Percentiles rank a stretch among this genome's conserved stretches.
Evolutionary conservation across 495 filamentous ascomycete species (phyloP).

Genomic region (Clavariopsis aquatica): DNA sequence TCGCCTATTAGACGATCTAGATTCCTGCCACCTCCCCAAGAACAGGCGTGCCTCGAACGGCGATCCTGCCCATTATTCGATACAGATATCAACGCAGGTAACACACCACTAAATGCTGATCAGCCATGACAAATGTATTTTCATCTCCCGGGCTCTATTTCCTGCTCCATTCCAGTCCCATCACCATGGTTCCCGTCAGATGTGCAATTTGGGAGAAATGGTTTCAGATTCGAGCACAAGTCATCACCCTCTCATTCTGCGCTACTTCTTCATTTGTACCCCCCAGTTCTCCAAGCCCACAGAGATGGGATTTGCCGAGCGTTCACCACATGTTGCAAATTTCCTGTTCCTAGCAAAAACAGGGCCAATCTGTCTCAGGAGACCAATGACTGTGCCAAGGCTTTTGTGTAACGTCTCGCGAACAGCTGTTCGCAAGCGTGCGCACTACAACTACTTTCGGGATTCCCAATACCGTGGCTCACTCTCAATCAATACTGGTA

Average conservation of each 20-base stretch:
- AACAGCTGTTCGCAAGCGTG: neutral
- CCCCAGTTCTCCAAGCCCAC: neutral
- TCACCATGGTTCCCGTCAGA: neutral
- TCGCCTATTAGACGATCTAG: neutral
- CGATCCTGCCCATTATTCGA: neutral
- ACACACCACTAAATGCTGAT: neutral
- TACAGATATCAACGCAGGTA: neutral
- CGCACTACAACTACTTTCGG: neutral
- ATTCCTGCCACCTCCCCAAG: conserved; percentile 1
- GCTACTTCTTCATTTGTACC: neutral
- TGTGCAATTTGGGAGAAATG: neutral
- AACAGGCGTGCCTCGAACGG: too few species aligned
- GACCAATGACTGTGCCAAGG: neutral
- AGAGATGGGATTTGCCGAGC: neutral
- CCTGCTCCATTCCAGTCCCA: neutral
- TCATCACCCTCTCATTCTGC: neutral
- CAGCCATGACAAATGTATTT: neutral
- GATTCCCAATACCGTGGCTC: conserved; percentile 1
- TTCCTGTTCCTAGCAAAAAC: neutral
- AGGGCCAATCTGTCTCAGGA: neutral
- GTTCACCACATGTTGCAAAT: neutral
- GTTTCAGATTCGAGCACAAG: conserved; percentile 11
- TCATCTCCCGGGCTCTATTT: neutral
- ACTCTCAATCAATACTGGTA: neutral
- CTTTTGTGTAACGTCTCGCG: neutral